Evolutionary conservation across 164 flowering plant genomes (phyloP).

Genomic region (Warburgia ugandensis): DNA sequence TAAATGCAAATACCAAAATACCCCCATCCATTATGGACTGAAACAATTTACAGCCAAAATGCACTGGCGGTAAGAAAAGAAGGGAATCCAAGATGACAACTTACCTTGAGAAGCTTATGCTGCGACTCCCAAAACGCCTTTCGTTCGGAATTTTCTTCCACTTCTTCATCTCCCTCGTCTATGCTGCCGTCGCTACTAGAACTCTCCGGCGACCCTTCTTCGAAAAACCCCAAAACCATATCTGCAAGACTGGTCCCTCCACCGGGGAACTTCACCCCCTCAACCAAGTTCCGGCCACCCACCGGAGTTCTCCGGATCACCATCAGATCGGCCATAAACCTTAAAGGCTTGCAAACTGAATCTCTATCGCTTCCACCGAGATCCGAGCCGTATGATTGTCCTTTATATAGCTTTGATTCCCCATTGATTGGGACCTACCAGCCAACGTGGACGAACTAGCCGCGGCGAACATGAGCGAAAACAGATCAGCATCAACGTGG

Average conservation of each 20-base stretch:
- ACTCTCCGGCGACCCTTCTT: conserved; percentile 16
- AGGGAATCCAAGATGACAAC: neutral
- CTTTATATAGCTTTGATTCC: neutral
- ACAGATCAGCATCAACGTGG: conserved; percentile 10
- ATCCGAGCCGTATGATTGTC: conserved; percentile 1
- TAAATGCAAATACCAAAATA: no score
- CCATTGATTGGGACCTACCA: neutral
- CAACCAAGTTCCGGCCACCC: neutral
- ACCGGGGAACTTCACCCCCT: conserved; percentile 12
- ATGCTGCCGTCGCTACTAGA: neutral
- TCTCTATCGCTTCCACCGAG: neutral
- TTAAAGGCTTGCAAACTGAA: neutral
- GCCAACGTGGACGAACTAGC: conserved; percentile 11
- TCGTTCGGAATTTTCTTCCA: conserved; percentile 11
- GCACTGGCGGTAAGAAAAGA: no score
- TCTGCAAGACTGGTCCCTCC: conserved; percentile 27
- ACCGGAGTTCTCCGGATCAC: conserved; percentile 13
- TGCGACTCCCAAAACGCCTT: conserved; percentile 23
- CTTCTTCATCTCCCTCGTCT: conserved; percentile 9
- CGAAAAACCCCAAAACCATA: conserved; percentile 41
- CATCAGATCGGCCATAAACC: conserved; percentile 2
- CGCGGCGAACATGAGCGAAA: conserved; percentile 12
- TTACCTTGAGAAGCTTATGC: conserved; percentile 23
- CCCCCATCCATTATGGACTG: no score
- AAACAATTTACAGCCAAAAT: no score